These are phyloP conservation scores for Dioscorea cayenensis DNA, from an alignment of 116 monocot genomes.

Conservation along the genomic window DNA sequence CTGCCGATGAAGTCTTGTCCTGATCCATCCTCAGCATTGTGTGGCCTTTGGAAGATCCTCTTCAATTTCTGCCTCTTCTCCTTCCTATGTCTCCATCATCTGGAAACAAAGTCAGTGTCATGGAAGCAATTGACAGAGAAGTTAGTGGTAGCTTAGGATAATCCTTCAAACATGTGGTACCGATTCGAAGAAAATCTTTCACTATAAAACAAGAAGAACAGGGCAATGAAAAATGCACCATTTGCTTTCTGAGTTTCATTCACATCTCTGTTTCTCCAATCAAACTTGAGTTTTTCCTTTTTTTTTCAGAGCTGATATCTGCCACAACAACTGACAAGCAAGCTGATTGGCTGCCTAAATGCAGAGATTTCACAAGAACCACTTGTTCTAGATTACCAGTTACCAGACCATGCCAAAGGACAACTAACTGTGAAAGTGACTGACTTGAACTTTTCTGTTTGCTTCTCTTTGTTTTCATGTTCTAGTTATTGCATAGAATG, in stretches of 20 bases:
- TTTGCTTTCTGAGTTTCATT: too few species aligned
- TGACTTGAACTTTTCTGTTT: background rate
- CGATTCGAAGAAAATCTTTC: background rate
- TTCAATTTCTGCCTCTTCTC: background rate
- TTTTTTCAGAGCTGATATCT: background rate
- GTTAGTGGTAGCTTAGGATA: background rate
- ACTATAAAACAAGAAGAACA: background rate
- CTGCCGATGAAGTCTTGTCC: constrained; percentile 8
- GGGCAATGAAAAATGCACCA: too few species aligned
- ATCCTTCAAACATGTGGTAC: constrained; percentile 2
- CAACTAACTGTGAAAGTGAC: background rate
- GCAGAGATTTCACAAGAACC: background rate
- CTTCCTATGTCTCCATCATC: constrained; percentile 5
- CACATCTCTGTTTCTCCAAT: too few species aligned
- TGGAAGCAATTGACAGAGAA: background rate
- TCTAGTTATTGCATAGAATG: background rate
- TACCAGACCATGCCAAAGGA: background rate
- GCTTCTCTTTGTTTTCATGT: background rate
- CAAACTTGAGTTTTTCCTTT: too few species aligned
- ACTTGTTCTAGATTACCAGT: background rate
- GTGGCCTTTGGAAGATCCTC: constrained; percentile 4
- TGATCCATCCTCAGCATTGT: constrained; percentile 6
- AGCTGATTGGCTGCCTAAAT: background rate
- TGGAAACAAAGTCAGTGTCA: background rate
- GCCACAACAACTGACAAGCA: background rate